phyloP scores from a whole-genome alignment of 441 rosid species.

The Euphorbia celastroides region DNA sequence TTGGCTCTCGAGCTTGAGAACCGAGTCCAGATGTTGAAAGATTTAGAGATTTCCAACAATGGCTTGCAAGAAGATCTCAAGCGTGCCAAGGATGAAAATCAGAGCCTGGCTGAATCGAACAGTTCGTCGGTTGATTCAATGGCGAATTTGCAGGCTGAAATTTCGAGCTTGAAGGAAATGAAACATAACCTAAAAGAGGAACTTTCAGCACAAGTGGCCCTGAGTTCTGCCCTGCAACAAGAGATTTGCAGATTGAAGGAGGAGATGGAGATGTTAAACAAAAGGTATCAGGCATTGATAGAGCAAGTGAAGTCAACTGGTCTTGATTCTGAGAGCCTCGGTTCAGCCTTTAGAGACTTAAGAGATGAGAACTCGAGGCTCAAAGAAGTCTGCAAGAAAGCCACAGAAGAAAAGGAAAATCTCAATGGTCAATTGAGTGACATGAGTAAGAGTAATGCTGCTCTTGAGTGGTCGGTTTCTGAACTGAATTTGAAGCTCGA shows the following conservation, averaged over 20 bases:
- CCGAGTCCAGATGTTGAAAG: slow-evolving; percentile 57
- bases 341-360: slow-evolving; percentile 55
- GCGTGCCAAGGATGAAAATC: slow-evolving; percentile 58
- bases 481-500: slow-evolving; percentile 68
- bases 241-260: slow-evolving; percentile 82
- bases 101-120: slow-evolving; percentile 45
- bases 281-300: slow-evolving; percentile 52
- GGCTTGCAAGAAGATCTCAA: slow-evolving; percentile 51
- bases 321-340: slow-evolving; percentile 52
- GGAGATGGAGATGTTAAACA: slow-evolving; percentile 65
- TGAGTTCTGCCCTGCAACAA: slow-evolving; percentile 77
- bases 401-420: slow-evolving; percentile 43
- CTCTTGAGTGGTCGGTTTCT: slow-evolving; percentile 63
- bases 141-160: slow-evolving; percentile 42
- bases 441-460: slow-evolving; percentile 43
- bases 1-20: slow-evolving; percentile 57
- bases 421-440: slow-evolving; percentile 20
- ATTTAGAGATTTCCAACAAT: slow-evolving; percentile 50
- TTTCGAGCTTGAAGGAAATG: slow-evolving; percentile 52
- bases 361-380: slow-evolving; percentile 59
- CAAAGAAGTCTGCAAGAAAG: slow-evolving; percentile 46
- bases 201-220: slow-evolving; percentile 63
- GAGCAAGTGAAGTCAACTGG: slow-evolving; percentile 68
- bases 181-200: slow-evolving; percentile 76
- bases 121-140: slow-evolving; percentile 43